Conservation (phyloP, 2,329 filamentous ascomycete genomes). For the Pestalotiopsis fici region DNA sequence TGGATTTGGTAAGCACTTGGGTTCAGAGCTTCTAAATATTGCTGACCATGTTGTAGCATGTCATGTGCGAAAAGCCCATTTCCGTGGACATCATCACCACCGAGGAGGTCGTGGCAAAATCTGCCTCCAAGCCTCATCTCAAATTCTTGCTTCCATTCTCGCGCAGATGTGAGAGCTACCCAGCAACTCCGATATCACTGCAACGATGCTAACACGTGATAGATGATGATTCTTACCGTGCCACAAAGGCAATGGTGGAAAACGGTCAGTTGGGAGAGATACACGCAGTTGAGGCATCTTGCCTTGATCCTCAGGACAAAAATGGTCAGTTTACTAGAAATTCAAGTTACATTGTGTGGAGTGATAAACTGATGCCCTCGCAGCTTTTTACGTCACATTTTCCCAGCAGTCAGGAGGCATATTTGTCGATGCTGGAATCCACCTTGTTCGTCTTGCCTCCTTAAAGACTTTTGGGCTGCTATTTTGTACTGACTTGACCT, state of each 20-base stretch:
- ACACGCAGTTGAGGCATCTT: conserved; percentile 1
- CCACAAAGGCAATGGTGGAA: conserved; percentile 1
- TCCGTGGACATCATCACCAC: conserved; percentile 5
- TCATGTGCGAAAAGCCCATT: conserved; percentile 6
- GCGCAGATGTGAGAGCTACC: neutral
- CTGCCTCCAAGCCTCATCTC: conserved; percentile 5
- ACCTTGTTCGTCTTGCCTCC: neutral
- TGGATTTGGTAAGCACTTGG: neutral
- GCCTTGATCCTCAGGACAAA: neutral
- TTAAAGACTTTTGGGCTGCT: neutral
- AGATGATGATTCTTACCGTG: conserved; percentile 8
- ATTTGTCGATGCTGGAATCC: conserved; percentile 4
- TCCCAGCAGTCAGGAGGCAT: conserved; percentile 1
- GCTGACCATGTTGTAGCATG: neutral
- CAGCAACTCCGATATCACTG: neutral
- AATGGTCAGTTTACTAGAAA: neutral
- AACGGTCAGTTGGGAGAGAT: conserved; percentile 2
- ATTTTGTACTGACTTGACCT: neutral
- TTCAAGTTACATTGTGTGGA: neutral
- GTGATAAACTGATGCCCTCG: neutral
- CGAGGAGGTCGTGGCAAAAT: conserved; percentile 6
- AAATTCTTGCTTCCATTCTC: conserved; percentile 7
- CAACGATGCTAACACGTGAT: neutral
- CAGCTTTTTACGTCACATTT: conserved; percentile 2
- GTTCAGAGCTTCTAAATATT: neutral